Percentiles rank a stretch among this genome's conserved stretches.
phyloP scores from a whole-genome alignment of 192 early-diverging fungal species.

The Entophlyctis helioformis region DNA sequence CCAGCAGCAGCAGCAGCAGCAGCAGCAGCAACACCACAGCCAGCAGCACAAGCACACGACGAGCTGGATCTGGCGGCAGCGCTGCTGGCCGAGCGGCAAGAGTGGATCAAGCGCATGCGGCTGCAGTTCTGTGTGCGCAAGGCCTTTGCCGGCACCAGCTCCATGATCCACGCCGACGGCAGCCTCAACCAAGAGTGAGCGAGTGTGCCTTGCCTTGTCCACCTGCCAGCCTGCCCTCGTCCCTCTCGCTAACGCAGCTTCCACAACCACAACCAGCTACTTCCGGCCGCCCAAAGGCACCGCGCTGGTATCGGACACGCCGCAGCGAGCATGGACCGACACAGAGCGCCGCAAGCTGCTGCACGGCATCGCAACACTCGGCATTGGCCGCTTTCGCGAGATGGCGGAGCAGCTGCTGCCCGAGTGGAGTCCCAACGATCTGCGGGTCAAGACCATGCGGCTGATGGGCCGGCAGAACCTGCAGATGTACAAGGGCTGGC shows the following conservation, averaged over 20 bases:
- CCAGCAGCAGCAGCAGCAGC: too few species aligned
- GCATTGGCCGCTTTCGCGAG: conserved; percentile 80
- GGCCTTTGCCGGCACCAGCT: conserved; percentile 75
- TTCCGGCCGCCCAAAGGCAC: conserved; percentile 65
- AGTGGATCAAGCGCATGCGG: conserved; percentile 69
- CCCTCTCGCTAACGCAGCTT: not conserved
- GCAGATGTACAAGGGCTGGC: conserved; percentile 79
- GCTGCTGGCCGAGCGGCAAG: conserved; percentile 53
- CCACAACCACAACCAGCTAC: conserved; percentile 32
- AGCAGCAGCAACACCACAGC: too few species aligned
- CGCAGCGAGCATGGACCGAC: conserved; percentile 74
- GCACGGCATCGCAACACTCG: conserved; percentile 67
- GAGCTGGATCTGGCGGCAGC: too few species aligned
- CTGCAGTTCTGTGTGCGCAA: conserved; percentile 71
- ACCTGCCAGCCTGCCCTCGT: not conserved
- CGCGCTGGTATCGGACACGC: conserved; percentile 31
- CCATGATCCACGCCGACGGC: conserved; percentile 71
- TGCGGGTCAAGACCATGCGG: conserved; percentile 73
- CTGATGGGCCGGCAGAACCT: conserved; percentile 79
- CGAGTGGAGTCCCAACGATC: conserved; percentile 66
- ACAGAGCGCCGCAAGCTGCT: conserved; percentile 62
- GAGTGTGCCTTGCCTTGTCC: conserved; percentile 2
- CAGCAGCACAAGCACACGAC: too few species aligned
- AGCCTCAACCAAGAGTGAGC: conserved; percentile 76
- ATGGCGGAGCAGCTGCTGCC: conserved; percentile 67